Conservation (phyloP, 805 yeast genomes). For the Ogataea salicorniae region DNA sequence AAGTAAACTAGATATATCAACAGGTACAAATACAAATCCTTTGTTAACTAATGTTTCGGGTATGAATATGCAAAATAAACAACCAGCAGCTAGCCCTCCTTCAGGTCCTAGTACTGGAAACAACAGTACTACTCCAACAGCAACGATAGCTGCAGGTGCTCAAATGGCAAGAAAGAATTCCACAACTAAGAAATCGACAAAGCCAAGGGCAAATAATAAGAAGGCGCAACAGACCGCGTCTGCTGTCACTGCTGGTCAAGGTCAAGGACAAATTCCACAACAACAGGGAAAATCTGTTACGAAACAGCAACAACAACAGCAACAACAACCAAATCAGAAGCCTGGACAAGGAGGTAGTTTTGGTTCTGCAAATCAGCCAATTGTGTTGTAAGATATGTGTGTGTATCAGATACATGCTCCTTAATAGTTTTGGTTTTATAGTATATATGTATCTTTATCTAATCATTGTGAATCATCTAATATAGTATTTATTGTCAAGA, state of each 20-base stretch:
- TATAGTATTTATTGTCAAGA: too few relatives aligned
- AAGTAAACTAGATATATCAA: neutral
- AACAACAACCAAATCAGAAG: neutral
- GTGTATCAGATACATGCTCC: neutral
- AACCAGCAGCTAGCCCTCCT: too few relatives aligned
- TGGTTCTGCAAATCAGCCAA: slow-evolving; percentile 8
- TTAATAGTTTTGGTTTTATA: neutral
- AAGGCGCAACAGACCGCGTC: slow-evolving; percentile 4
- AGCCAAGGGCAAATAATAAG: slow-evolving; percentile 7
- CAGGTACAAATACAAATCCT: neutral
- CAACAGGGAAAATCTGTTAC: neutral
- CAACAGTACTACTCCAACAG: neutral
- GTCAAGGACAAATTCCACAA: neutral
- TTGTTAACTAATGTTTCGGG: too few relatives aligned
- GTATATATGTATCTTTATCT: neutral
- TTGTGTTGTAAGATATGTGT: slow-evolving; percentile 1
- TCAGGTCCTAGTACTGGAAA: neutral
- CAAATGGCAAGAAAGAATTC: neutral
- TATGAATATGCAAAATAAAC: too few relatives aligned
- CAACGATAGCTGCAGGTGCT: neutral
- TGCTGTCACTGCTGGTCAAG: slow-evolving; percentile 1
- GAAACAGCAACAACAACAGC: neutral
- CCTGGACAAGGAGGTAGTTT: neutral
- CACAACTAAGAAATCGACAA: slow-evolving; percentile 4
- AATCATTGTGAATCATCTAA: neutral